Percentiles rank a stretch among this genome's conserved stretches.
phyloP scores from a whole-genome alignment of 2,329 filamentous ascomycete species.

The Coniochaeta prunicola region DNA sequence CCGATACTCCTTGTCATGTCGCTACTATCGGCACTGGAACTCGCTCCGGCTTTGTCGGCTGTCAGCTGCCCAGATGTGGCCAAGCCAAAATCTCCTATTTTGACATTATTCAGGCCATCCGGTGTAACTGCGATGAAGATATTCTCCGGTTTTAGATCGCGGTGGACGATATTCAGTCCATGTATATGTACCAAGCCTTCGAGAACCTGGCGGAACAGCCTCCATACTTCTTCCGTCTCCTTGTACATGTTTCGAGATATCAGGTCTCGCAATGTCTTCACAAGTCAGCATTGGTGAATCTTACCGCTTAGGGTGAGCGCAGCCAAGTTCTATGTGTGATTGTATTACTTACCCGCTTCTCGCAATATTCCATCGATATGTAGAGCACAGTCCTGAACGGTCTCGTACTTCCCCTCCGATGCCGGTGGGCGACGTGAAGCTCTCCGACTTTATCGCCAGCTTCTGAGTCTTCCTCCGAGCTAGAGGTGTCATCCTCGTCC shows the following conservation, averaged over 20 bases:
- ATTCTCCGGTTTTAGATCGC: slow-evolving; percentile 95
- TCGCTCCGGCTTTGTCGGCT: slow-evolving; percentile 41
- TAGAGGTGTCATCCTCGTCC: slow-evolving; percentile 35
- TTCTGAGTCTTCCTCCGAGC: slow-evolving; percentile 28
- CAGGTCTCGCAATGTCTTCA: slow-evolving; percentile 74
- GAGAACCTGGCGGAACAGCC: slow-evolving; percentile 82
- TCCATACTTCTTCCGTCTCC: slow-evolving; percentile 75
- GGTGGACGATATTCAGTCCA: slow-evolving; percentile 83
- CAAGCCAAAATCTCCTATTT: slow-evolving; percentile 93
- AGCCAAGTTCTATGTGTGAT: not conserved
- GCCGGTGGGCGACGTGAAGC: slow-evolving; percentile 9
- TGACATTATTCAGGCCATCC: slow-evolving; percentile 80
- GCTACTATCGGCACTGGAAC: slow-evolving; percentile 34
- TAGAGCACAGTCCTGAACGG: slow-evolving; percentile 71
- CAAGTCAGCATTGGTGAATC: slow-evolving; percentile 3
- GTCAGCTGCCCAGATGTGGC: slow-evolving; percentile 81
- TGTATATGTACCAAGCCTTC: slow-evolving; percentile 90
- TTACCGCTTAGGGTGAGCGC: not conserved
- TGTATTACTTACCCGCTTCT: slow-evolving; percentile 59
- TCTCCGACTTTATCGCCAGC: slow-evolving; percentile 20
- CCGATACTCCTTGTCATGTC: slow-evolving; percentile 67
- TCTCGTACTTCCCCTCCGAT: slow-evolving; percentile 21
- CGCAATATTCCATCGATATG: slow-evolving; percentile 99
- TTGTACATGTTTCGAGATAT: slow-evolving; percentile 70
- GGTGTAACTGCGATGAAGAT: slow-evolving; percentile 69